These are phyloP conservation scores for Citrus trifoliata DNA, from an alignment of 345 rosid species.

Conservation along the genomic window DNA sequence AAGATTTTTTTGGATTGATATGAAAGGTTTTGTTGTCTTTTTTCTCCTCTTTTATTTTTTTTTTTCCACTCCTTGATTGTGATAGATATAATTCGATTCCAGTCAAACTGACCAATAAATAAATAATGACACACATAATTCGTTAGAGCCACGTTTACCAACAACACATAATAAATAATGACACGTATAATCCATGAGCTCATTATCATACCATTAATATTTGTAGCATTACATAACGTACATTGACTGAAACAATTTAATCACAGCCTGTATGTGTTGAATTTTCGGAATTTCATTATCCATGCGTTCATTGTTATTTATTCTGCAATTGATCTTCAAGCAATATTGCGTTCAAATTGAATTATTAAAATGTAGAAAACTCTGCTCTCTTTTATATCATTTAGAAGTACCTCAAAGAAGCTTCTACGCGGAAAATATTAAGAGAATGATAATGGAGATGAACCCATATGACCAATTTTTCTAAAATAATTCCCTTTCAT, in stretches of 20 bases:
- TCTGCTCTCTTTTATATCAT: too few relatives aligned
- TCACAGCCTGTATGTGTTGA: neutral
- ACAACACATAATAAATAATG: neutral
- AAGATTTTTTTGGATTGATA: too few relatives aligned
- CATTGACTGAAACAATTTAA: neutral
- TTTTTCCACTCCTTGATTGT: neutral
- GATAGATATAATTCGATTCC: neutral
- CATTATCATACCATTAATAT: neutral
- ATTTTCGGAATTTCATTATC: neutral
- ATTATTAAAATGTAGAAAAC: too few relatives aligned
- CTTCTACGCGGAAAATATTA: neutral
- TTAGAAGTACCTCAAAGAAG: neutral
- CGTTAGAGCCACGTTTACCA: neutral
- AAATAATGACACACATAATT: constrained; percentile 1
- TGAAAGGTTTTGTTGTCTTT: too few relatives aligned
- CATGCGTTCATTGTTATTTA: neutral
- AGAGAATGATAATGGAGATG: neutral
- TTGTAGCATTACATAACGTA: neutral
- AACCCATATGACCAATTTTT: neutral
- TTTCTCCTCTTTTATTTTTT: fast-evolving
- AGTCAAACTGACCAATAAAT: neutral
- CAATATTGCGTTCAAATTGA: neutral
- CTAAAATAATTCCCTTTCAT: too few relatives aligned
- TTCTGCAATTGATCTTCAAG: neutral
- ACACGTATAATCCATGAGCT: neutral